These are phyloP conservation scores for Pleurotus platypus DNA, from an alignment of 768 basidiomycete species.

Conservation along the genomic window DNA sequence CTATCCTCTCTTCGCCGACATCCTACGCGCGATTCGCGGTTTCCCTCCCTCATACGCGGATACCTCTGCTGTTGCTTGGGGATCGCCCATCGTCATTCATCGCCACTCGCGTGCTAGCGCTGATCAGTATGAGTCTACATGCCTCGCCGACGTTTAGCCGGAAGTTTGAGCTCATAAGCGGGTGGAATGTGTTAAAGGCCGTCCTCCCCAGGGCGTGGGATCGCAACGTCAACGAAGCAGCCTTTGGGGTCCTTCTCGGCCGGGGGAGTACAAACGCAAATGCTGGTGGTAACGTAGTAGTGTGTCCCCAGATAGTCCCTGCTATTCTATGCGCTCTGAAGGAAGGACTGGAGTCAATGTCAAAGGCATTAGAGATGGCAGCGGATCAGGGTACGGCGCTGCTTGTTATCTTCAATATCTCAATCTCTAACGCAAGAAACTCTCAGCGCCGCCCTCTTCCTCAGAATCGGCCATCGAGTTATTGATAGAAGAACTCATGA, in stretches of 20 bases:
- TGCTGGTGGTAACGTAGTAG: constrained; percentile 27
- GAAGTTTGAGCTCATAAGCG: constrained; percentile 83
- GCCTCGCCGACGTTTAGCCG: constrained; percentile 62
- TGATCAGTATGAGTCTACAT: constrained; percentile 55
- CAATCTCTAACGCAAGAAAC: constrained; percentile 19
- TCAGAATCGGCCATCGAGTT: constrained; percentile 46
- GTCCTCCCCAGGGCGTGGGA: constrained; percentile 73
- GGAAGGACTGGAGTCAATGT: constrained; percentile 42
- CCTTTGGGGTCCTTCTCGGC: constrained; percentile 69
- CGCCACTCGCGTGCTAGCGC: constrained; percentile 52
- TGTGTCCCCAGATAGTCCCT: constrained; percentile 71
- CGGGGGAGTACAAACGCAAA: constrained; percentile 22
- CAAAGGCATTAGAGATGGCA: constrained; percentile 28
- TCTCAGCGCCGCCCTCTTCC: background rate
- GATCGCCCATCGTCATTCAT: constrained; percentile 63
- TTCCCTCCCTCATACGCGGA: constrained; percentile 73
- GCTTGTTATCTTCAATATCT: constrained; percentile 5
- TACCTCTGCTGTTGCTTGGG: constrained; percentile 77
- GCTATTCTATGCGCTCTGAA: constrained; percentile 70
- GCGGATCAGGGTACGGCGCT: constrained; percentile 16
- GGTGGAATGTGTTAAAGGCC: constrained; percentile 73
- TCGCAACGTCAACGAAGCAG: constrained; percentile 56
- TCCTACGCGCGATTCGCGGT: constrained; percentile 70
- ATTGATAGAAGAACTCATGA: constrained; percentile 66
- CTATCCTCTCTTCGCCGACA: constrained; percentile 51